Evolutionary conservation across 306 rosid species (phyloP), one percentile per base, ranked within the genome.

Genomic region (Quercus agrifolia): DNA sequence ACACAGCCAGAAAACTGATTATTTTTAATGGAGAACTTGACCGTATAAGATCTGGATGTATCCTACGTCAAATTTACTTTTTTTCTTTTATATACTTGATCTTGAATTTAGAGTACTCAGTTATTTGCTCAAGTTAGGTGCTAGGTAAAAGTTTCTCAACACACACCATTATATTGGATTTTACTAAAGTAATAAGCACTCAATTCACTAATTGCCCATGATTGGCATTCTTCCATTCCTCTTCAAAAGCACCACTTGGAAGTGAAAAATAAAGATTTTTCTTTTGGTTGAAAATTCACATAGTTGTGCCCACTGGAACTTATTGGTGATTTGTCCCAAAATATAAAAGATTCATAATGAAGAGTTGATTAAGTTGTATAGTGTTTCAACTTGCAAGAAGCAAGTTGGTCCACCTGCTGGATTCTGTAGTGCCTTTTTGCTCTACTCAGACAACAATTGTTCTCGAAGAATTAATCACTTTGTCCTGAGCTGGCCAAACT

Each of bases 41-140:
- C 72, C 97, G 97, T 2, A 94, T 94, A 83, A 90, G 99, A 89
- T 94, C 99, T 33, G 99, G 99, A 25, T 94, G 99, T 94, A 91
- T 94, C 99, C 95, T 94, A 85, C 78, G n/a, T 74, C 75, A 74
- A 59, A 68, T 69, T 81, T 73, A 70, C 19, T 13, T 51, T 17
- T 17, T 23, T 66, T 10, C 19, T 70, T n/a, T 77, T 75, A 77
- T 2, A 66, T 44, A 31, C 52, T 73, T 73, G 25, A 76, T 76
- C 52, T 74, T 49, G 15, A 44, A 31, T 70, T 61, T 57, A 74
- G 56, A 71, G 27, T 20, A 52, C 28, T 41, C 4, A 28, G 19
- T 74, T 38, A 38, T 74, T 56, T 63, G 23, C 67, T 11, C 35
- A 33, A 33, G 56, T n/a, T 73, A 58, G 61, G 41, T 56, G 78